Conservation (phyloP, 805 yeast genomes). For the Pichia rugopelliculosa region DNA sequence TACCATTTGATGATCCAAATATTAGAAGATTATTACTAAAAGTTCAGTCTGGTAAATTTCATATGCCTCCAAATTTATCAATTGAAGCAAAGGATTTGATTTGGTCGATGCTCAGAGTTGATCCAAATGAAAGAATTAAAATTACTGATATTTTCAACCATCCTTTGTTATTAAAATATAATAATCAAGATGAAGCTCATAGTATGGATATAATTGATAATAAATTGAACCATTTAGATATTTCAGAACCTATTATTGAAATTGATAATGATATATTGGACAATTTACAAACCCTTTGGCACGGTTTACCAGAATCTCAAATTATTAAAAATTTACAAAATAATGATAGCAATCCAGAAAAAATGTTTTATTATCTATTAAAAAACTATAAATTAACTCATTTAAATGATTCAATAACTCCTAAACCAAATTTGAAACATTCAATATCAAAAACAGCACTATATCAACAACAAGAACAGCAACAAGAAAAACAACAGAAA, state of each 20-base stretch:
- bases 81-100: slow-evolving; percentile 63
- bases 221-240: slow-evolving; percentile 21
- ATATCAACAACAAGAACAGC: background rate
- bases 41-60: slow-evolving; percentile 69
- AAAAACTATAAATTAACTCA: slow-evolving; percentile 28
- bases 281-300: slow-evolving; percentile 51
- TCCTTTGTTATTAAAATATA: slow-evolving; percentile 44
- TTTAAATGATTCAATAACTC: slow-evolving; percentile 2
- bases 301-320: slow-evolving; percentile 36
- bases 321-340: slow-evolving; percentile 24
- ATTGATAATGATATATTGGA: slow-evolving; percentile 46
- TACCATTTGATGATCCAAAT: slow-evolving; percentile 80
- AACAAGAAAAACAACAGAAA: background rate
- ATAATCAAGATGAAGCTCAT: slow-evolving; percentile 26
- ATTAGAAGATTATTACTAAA: slow-evolving; percentile 62
- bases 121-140: slow-evolving; percentile 64
- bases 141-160: slow-evolving; percentile 60
- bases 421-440: slow-evolving; percentile 1
- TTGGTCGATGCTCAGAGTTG: slow-evolving; percentile 55
- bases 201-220: slow-evolving; percentile 16
- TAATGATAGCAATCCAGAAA: slow-evolving; percentile 26
- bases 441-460: slow-evolving; percentile 8
- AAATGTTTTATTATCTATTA: slow-evolving; percentile 31
- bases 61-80: slow-evolving; percentile 60
- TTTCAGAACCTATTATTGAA: slow-evolving; percentile 21